These are phyloP conservation scores for Kregervanrija pseudodelftensis DNA, from an alignment of 805 yeast species.

Conservation along the genomic window DNA sequence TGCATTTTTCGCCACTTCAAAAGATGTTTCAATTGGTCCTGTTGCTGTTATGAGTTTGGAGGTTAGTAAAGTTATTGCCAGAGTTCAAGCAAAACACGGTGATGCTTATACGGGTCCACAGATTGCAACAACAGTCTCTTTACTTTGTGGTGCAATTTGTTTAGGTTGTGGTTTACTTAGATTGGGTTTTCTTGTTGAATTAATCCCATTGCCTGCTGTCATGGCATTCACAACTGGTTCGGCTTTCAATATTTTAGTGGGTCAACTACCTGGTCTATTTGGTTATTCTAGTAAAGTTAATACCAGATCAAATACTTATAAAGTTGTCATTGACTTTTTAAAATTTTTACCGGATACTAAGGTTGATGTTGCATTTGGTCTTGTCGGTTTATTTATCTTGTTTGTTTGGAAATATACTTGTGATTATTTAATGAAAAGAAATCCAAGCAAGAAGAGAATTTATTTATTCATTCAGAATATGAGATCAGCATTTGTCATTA, in stretches of 20 bases:
- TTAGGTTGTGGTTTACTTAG: conserved; percentile 76
- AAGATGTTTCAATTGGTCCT: conserved; percentile 94
- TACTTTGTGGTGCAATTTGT: conserved; percentile 82
- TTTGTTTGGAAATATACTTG: conserved; percentile 64
- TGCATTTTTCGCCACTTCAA: conserved; percentile 88
- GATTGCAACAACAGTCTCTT: conserved; percentile 73
- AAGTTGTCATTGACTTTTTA: conserved; percentile 62
- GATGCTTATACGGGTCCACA: conserved; percentile 47
- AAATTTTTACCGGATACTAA: conserved; percentile 63
- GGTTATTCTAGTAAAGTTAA: conserved; percentile 63
- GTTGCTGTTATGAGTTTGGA: conserved; percentile 93
- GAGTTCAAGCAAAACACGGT: conserved; percentile 42
- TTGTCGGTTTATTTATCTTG: conserved; percentile 64
- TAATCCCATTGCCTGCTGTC: conserved; percentile 86
- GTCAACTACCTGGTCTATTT: conserved; percentile 83
- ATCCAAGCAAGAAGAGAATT: conserved; percentile 44
- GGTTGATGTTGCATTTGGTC: conserved; percentile 85
- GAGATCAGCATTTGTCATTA: conserved; percentile 75
- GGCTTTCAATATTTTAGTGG: conserved; percentile 72
- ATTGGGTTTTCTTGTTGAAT: conserved; percentile 81
- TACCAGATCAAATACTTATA: conserved; percentile 65
- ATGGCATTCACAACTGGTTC: conserved; percentile 95
- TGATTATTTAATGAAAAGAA: conserved; percentile 53
- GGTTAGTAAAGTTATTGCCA: conserved; percentile 68
- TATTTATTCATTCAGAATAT: conserved; percentile 70